These are phyloP conservation scores for Neonectria sp. DNA, from an alignment of 2,329 filamentous ascomycete species.

Conservation along the genomic window DNA sequence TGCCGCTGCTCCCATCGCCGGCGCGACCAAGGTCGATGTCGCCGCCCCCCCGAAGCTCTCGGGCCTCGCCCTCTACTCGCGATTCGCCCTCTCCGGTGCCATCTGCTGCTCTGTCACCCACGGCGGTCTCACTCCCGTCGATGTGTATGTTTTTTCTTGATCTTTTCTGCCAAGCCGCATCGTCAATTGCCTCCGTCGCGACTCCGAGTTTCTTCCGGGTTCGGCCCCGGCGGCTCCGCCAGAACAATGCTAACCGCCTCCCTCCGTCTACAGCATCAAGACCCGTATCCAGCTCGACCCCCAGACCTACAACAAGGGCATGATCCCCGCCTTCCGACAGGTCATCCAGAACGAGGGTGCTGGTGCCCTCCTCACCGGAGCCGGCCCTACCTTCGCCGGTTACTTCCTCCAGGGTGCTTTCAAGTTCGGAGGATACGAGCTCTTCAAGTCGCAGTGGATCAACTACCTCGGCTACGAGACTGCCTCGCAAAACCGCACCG, in stretches of 20 bases:
- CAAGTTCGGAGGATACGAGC: constrained; percentile 96
- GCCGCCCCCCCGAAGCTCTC: constrained; percentile 58
- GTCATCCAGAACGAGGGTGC: constrained; percentile 88
- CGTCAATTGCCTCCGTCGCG: constrained; percentile 40
- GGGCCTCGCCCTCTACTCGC: constrained; percentile 84
- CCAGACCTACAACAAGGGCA: constrained; percentile 87
- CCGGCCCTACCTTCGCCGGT: constrained; percentile 87
- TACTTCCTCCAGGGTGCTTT: constrained; percentile 96
- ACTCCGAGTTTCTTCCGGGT: constrained; percentile 10
- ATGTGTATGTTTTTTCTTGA: constrained; percentile 84
- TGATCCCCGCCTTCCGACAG: constrained; percentile 89
- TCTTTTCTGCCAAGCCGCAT: not conserved
- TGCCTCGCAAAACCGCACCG: constrained; percentile 83
- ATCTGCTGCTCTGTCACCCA: constrained; percentile 99
- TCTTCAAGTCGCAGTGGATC: constrained; percentile 95
- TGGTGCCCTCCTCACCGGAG: constrained; percentile 87
- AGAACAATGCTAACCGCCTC: constrained; percentile 40
- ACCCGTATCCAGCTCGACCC: constrained; percentile 96
- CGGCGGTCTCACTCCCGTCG: constrained; percentile 95
- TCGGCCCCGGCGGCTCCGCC: not conserved
- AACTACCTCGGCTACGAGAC: constrained; percentile 83
- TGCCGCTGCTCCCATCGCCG: constrained; percentile 43
- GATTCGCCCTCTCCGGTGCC: constrained; percentile 97
- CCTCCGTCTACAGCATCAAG: constrained; percentile 79
- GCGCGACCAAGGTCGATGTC: constrained; percentile 56